These are phyloP conservation scores for Tylopilus subfusipes DNA, from an alignment of 768 basidiomycete species.

Conservation along the genomic window DNA sequence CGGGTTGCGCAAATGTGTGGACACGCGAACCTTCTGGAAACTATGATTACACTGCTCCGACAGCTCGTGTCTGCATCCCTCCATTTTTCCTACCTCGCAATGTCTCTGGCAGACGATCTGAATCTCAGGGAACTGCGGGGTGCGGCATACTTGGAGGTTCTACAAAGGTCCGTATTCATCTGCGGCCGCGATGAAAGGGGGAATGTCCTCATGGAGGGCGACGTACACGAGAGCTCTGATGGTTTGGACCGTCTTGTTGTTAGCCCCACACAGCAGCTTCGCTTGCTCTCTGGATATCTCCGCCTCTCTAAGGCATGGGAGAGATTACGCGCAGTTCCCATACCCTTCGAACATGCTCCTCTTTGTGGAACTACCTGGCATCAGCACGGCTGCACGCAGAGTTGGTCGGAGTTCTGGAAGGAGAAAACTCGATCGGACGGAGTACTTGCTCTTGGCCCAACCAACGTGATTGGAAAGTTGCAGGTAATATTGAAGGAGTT, in stretches of 20 bases:
- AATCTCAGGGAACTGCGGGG: constrained; percentile 57
- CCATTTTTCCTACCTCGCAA: constrained; percentile 68
- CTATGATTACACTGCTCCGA: constrained; percentile 56
- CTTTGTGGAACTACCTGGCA: constrained; percentile 69
- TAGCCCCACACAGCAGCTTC: constrained; percentile 55
- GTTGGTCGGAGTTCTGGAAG: constrained; percentile 79
- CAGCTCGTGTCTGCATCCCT: constrained; percentile 61
- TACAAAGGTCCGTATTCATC: constrained; percentile 51
- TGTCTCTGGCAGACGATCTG: constrained; percentile 71
- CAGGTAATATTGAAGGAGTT: constrained; percentile 62
- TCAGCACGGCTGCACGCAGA: constrained; percentile 66
- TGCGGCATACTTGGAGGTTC: constrained; percentile 68
- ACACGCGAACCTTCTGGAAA: constrained; percentile 56
- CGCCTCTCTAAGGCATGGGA: constrained; percentile 69
- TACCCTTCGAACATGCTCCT: constrained; percentile 61
- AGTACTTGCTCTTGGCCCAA: constrained; percentile 55
- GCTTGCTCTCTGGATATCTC: constrained; percentile 67
- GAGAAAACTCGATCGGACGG: constrained; percentile 63
- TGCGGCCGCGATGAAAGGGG: constrained; percentile 12
- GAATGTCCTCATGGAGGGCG: constrained; percentile 27
- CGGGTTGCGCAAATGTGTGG: constrained; percentile 65
- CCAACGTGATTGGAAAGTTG: constrained; percentile 66
- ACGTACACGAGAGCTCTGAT: constrained; percentile 32
- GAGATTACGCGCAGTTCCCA: constrained; percentile 50
- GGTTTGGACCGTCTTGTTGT: constrained; percentile 49